Evolutionary conservation across 2,329 filamentous ascomycete genomes (phyloP).

Genomic region (Penicillium sp.): DNA sequence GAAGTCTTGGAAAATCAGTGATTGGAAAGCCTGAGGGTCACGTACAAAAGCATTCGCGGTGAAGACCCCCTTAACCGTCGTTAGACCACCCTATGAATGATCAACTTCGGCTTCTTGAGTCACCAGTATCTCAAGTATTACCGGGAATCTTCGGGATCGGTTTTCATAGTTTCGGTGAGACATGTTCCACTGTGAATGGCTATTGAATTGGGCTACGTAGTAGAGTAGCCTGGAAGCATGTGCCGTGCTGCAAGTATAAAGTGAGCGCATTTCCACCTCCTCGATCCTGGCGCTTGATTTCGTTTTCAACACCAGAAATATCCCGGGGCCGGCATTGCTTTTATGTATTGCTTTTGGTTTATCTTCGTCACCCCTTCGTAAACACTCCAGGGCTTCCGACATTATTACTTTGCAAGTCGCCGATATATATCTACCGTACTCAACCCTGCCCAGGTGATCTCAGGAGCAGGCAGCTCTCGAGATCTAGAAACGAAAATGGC

Average conservation of each 20-base stretch:
- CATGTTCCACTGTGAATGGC: not conserved
- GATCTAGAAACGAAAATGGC: too few relatives aligned
- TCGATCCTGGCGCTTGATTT: too few relatives aligned
- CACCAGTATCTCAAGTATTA: not conserved
- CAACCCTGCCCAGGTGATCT: too few relatives aligned
- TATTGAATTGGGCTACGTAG: too few relatives aligned
- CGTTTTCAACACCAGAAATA: too few relatives aligned
- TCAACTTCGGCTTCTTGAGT: not conserved
- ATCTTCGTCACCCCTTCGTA: too few relatives aligned
- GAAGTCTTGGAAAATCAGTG: slow-evolving; percentile 61
- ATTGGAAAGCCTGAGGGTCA: slow-evolving; percentile 49
- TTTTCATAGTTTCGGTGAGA: not conserved
- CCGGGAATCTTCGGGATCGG: not conserved
- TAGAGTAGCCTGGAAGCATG: too few relatives aligned
- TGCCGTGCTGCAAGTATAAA: not conserved
- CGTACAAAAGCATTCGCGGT: not conserved
- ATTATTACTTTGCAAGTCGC: too few relatives aligned
- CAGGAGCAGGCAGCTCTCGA: too few relatives aligned
- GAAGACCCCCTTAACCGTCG: not conserved
- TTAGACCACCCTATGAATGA: not conserved
- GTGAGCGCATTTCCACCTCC: not conserved
- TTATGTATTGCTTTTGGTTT: not conserved
- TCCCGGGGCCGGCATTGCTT: too few relatives aligned
- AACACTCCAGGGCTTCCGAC: too few relatives aligned
- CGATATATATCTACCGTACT: too few relatives aligned